Evolutionary conservation across 768 basidiomycete species (phyloP).

Genomic region (Postia placenta): DNA sequence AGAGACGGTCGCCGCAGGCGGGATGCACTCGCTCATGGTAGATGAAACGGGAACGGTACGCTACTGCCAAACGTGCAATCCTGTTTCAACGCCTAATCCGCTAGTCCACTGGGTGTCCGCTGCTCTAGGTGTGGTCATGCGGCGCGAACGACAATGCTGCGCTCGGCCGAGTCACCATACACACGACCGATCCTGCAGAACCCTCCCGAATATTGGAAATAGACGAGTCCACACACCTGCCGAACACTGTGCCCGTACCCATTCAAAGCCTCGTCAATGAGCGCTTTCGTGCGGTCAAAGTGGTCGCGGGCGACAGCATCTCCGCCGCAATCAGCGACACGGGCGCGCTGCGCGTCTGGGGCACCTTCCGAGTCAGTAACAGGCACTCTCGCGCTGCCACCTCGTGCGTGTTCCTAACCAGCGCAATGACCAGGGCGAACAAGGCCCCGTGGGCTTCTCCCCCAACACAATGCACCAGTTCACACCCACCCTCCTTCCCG

Average conservation of each 20-base stretch:
- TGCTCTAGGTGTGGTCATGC: slow-evolving; percentile 10
- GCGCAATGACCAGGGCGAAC: slow-evolving; percentile 18
- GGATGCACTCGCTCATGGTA: slow-evolving; percentile 40
- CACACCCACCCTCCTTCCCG: slow-evolving; percentile 15
- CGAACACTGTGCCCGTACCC: slow-evolving; percentile 14
- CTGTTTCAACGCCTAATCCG: not conserved
- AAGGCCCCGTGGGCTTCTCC: slow-evolving; percentile 21
- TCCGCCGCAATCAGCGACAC: slow-evolving; percentile 32
- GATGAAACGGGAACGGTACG: slow-evolving; percentile 36
- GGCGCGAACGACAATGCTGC: slow-evolving; percentile 8
- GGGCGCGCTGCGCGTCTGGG: slow-evolving; percentile 40
- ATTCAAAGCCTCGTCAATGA: slow-evolving; percentile 25
- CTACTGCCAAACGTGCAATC: too few species aligned
- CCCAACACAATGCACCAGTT: slow-evolving; percentile 17
- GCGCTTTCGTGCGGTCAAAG: slow-evolving; percentile 34
- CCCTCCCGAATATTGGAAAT: not conserved
- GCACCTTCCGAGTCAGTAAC: slow-evolving; percentile 33
- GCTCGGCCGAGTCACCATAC: slow-evolving; percentile 9
- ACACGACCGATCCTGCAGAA: not conserved
- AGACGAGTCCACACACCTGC: slow-evolving; percentile 1
- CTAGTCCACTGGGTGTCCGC: too few species aligned
- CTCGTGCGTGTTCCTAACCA: not conserved
- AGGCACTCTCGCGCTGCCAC: not conserved
- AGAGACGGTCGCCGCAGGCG: slow-evolving; percentile 35
- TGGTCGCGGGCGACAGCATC: slow-evolving; percentile 37